Conservation (phyloP, 139 green algal species). For the Chlorella sp. region DNA sequence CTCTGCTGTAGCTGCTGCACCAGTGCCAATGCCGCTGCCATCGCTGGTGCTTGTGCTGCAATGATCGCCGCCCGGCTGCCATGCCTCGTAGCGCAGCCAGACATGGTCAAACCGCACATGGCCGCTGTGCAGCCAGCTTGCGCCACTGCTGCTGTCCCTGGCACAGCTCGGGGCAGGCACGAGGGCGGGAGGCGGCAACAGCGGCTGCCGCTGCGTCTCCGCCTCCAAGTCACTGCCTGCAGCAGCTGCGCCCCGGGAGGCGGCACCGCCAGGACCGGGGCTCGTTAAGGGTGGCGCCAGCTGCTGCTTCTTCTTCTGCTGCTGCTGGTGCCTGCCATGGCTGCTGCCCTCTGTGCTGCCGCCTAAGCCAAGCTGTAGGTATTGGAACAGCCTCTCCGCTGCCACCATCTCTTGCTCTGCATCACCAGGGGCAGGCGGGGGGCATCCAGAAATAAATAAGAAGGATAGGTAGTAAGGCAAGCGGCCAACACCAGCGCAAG, state of each 20-base stretch:
- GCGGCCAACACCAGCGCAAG: background rate
- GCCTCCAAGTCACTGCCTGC: background rate
- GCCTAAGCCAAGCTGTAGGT: slow-evolving; percentile 9
- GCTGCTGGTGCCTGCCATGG: background rate
- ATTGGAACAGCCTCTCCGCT: slow-evolving; percentile 79
- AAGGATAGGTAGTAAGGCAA: background rate
- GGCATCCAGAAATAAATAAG: background rate
- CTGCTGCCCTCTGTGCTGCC: too few species aligned
- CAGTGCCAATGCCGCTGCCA: background rate
- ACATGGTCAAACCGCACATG: slow-evolving; percentile 50
- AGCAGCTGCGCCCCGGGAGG: background rate
- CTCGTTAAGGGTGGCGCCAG: background rate
- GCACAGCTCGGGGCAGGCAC: background rate
- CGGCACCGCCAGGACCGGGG: background rate
- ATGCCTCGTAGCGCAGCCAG: slow-evolving; percentile 56
- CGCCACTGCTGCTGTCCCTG: background rate
- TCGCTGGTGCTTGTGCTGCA: background rate
- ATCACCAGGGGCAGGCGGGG: background rate
- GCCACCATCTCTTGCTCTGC: slow-evolving; percentile 85
- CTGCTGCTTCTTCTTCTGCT: slow-evolving; percentile 16
- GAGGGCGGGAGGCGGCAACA: background rate
- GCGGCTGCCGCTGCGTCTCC: background rate
- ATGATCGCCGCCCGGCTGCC: background rate
- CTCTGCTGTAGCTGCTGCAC: background rate
- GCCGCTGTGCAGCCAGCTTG: slow-evolving; percentile 24